Evolutionary conservation across 495 filamentous ascomycete species (phyloP).

Genomic region (Annulohypoxylon maeteangense): DNA sequence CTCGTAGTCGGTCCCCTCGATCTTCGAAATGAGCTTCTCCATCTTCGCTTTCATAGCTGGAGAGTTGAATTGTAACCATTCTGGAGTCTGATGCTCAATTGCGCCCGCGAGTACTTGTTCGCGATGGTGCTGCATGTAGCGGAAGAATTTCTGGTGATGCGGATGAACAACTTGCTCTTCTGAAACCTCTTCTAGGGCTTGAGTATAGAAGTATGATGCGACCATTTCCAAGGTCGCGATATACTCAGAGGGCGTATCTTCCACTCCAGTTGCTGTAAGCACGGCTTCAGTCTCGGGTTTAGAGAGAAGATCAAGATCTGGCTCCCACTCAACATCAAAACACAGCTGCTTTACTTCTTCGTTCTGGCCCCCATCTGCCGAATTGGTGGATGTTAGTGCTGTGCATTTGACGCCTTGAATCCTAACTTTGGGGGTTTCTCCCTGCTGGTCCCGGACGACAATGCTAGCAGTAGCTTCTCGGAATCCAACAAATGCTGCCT

Average conservation of each 20-base stretch:
- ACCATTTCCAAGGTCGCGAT: background rate
- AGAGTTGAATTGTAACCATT: background rate
- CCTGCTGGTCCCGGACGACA: background rate
- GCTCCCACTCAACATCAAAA: slow-evolving; percentile 6
- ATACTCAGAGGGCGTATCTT: background rate
- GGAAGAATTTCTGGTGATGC: slow-evolving; percentile 3
- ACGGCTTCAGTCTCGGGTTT: background rate
- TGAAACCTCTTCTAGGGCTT: background rate
- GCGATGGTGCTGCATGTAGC: slow-evolving; percentile 1
- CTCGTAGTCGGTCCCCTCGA: slow-evolving; percentile 6
- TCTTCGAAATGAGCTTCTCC: slow-evolving; percentile 1
- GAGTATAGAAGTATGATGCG: slow-evolving; percentile 1
- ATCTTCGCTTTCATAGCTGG: background rate
- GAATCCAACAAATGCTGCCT: slow-evolving; percentile 4
- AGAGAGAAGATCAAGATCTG: background rate
- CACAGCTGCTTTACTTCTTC: background rate
- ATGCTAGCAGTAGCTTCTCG: slow-evolving; percentile 5
- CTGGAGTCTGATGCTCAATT: background rate
- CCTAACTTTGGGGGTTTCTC: background rate
- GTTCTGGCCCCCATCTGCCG: background rate
- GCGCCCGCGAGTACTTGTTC: background rate
- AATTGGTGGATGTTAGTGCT: background rate
- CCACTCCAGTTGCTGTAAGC: background rate
- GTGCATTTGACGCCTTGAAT: slow-evolving; percentile 1
- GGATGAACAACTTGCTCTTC: slow-evolving; percentile 5